Percentiles rank a stretch among this genome's conserved stretches.
phyloP scores from a whole-genome alignment of 495 filamentous ascomycete genomes.

The Staphylotrichum tortipilum region DNA sequence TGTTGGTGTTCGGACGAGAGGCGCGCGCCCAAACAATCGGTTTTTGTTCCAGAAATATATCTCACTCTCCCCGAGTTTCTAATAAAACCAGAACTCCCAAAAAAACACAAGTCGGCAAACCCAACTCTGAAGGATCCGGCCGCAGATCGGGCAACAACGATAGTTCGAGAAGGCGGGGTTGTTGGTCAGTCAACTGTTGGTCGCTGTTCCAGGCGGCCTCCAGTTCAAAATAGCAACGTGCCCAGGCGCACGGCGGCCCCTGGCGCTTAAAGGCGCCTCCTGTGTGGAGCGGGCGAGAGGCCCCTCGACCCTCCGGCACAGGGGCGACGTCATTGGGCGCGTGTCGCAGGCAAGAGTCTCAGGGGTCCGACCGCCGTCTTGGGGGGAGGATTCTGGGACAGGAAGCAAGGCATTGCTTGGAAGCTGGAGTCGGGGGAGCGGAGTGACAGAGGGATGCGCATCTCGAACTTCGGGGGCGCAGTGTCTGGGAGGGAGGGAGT shows the following conservation, averaged over 20 bases:
- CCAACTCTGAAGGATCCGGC: too few relatives aligned
- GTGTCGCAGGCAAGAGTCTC: slow-evolving; percentile 1
- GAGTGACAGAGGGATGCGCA: too few relatives aligned
- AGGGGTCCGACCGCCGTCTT: too few relatives aligned
- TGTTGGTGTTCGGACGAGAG: too few relatives aligned
- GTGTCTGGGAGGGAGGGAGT: too few relatives aligned
- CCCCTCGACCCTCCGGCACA: slow-evolving; percentile 14
- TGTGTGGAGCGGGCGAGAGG: slow-evolving; percentile 28
- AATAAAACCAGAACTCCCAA: too few relatives aligned
- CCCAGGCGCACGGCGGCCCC: slow-evolving; percentile 19
- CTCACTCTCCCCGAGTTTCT: too few relatives aligned
- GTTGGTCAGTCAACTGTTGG: background rate
- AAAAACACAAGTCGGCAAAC: background rate
- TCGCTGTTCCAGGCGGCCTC: slow-evolving; percentile 1
- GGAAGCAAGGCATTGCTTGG: too few relatives aligned
- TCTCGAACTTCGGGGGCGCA: too few relatives aligned
- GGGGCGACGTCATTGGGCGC: slow-evolving; percentile 30
- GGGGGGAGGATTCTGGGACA: too few relatives aligned
- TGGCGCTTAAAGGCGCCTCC: slow-evolving; percentile 27
- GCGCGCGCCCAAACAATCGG: too few relatives aligned
- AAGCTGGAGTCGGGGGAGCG: too few relatives aligned
- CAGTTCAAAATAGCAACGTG: slow-evolving; percentile 29
- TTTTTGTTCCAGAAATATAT: background rate
- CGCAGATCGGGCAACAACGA: slow-evolving; percentile 1
- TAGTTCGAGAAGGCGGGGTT: slow-evolving; percentile 11